These are phyloP conservation scores for Bothriochloa decipiens DNA, from an alignment of 176 grass and related monocot species.

Conservation along the genomic window DNA sequence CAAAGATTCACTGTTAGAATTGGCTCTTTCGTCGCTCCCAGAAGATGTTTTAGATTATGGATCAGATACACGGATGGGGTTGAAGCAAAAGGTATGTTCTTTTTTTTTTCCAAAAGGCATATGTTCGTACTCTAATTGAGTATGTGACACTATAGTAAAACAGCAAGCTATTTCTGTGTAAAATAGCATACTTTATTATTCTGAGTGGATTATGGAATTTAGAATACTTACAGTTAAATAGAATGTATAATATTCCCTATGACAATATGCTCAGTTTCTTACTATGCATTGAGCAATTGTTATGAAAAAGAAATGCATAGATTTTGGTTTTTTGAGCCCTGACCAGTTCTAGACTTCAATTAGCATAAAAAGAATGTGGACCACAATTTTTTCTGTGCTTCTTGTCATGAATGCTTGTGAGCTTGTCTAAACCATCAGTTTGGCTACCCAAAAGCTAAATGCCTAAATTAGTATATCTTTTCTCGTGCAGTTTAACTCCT, in stretches of 20 bases:
- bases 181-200: constrained; percentile 16
- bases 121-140: constrained; percentile 21
- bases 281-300: background rate
- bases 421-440: background rate
- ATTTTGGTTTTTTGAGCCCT: background rate
- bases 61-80: constrained; percentile 66
- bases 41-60: constrained; percentile 86
- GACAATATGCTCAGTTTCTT: background rate
- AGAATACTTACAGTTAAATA: background rate
- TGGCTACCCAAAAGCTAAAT: background rate
- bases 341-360: background rate
- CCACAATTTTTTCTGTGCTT: background rate
- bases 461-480: constrained; percentile 6
- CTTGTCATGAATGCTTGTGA: constrained; percentile 33
- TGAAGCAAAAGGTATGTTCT: constrained; percentile 78
- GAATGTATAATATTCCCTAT: background rate
- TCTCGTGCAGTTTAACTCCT: constrained; percentile 75
- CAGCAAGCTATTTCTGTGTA: background rate
- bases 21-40: constrained; percentile 83
- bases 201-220: background rate
- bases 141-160: background rate
- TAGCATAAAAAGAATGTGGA: background rate
- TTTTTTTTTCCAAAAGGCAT: background rate
- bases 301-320: background rate
- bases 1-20: constrained; percentile 88